Evolutionary conservation across 2,329 filamentous ascomycete genomes (phyloP).

Genomic region (Ceratocystis papillata): DNA sequence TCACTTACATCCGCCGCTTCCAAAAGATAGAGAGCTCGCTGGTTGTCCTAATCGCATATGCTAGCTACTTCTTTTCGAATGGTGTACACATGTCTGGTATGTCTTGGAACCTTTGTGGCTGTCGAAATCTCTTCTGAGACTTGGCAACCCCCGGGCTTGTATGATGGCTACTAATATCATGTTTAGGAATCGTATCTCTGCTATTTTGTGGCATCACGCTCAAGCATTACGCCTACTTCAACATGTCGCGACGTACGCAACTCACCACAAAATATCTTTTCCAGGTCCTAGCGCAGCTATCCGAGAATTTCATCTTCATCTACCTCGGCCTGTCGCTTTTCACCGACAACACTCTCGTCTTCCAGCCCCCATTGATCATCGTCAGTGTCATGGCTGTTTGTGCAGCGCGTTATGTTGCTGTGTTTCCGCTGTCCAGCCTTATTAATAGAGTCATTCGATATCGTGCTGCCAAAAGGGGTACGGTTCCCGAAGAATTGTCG

Average conservation of each 20-base stretch:
- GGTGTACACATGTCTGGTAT: constrained; percentile 87
- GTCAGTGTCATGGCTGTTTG: constrained; percentile 87
- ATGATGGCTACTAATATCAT: not conserved
- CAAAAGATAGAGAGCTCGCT: constrained; percentile 96
- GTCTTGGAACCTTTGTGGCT: constrained; percentile 31
- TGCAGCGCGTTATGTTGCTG: constrained; percentile 80
- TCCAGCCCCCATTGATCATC: constrained; percentile 91
- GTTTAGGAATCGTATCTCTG: constrained; percentile 78
- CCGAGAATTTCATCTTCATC: constrained; percentile 99
- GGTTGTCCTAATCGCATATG: constrained; percentile 86
- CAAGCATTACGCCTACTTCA: constrained; percentile 99
- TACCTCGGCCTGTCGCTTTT: constrained; percentile 92
- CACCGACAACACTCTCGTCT: constrained; percentile 76
- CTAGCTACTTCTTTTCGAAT: constrained; percentile 96
- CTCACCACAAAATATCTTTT: constrained; percentile 97
- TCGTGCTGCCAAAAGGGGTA: constrained; percentile 62
- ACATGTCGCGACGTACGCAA: constrained; percentile 96
- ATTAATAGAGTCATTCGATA: constrained; percentile 94
- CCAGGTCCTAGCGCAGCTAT: constrained; percentile 84
- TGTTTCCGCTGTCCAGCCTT: constrained; percentile 78
- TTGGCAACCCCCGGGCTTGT: not conserved
- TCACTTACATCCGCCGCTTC: constrained; percentile 83
- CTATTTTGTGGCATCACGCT: constrained; percentile 96
- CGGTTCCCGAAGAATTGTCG: constrained; percentile 71
- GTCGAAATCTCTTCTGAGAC: not conserved